Evolutionary conservation across 768 basidiomycete genomes (phyloP).

Genomic region (Suillus alpinus): DNA sequence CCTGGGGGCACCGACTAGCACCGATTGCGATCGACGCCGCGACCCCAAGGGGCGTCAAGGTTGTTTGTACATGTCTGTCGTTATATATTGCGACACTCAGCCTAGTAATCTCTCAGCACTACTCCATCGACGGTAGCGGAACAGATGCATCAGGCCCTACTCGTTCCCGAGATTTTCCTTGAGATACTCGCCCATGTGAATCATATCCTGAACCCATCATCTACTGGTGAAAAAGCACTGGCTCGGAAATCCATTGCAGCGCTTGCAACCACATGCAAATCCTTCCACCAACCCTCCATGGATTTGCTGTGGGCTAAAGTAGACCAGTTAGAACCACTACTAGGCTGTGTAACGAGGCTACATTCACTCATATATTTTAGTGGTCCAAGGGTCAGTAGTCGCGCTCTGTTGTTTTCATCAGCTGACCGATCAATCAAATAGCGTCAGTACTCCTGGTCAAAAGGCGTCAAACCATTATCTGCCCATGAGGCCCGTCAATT

Average conservation of each 20-base stretch:
- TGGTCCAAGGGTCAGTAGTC: background rate
- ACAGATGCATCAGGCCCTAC: background rate
- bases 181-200: background rate
- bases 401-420: background rate
- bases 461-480: background rate
- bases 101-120: too few relatives aligned
- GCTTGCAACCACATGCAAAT: background rate
- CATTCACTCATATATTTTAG: background rate
- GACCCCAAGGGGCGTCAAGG: background rate
- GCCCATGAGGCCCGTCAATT: background rate
- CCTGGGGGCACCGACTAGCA: too few relatives aligned
- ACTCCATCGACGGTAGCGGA: background rate
- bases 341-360: background rate
- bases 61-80: background rate
- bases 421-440: background rate
- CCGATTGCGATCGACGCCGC: too few relatives aligned
- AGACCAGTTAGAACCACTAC: background rate
- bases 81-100: too few relatives aligned
- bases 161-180: background rate
- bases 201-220: background rate
- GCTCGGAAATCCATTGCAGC: background rate
- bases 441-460: background rate
- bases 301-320: background rate
- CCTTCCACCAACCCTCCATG: background rate
- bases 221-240: background rate